Evolutionary conservation across 768 basidiomycete species (phyloP).

Genomic region (Rhizopogon vinicolor): DNA sequence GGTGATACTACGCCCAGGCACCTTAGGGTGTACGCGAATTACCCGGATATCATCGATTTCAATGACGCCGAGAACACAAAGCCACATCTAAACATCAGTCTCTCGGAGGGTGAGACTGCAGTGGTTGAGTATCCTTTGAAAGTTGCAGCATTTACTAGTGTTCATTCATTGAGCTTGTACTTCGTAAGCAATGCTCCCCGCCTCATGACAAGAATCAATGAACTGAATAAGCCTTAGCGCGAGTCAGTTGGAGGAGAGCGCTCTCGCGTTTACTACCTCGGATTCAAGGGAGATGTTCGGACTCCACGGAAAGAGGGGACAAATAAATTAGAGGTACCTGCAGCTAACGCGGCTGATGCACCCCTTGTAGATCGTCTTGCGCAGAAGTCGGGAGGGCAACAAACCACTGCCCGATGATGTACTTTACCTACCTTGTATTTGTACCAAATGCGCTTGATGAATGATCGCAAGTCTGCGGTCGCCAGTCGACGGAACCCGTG

Average conservation of each 20-base stretch:
- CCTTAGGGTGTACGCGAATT: slow-evolving; percentile 71
- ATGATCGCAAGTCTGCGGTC: not conserved
- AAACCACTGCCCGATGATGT: slow-evolving; percentile 54
- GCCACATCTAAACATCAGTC: slow-evolving; percentile 65
- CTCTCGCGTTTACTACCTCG: slow-evolving; percentile 71
- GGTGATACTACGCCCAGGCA: slow-evolving; percentile 70
- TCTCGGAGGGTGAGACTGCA: slow-evolving; percentile 64
- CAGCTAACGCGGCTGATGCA: slow-evolving; percentile 75
- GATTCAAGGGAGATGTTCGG: slow-evolving; percentile 76
- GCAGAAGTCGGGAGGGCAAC: slow-evolving; percentile 53
- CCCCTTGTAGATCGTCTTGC: slow-evolving; percentile 53
- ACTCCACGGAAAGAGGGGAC: slow-evolving; percentile 53
- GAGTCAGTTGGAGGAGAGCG: slow-evolving; percentile 61
- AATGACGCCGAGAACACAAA: slow-evolving; percentile 61
- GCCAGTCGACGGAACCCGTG: not conserved
- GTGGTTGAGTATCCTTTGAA: slow-evolving; percentile 75
- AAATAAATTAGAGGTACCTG: slow-evolving; percentile 69
- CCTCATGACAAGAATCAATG: not conserved
- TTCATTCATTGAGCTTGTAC: slow-evolving; percentile 70
- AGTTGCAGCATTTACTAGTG: slow-evolving; percentile 69
- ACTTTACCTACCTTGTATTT: not conserved
- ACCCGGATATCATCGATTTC: slow-evolving; percentile 73
- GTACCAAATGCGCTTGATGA: not conserved
- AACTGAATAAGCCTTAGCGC: slow-evolving; percentile 35
- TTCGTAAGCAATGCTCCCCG: slow-evolving; percentile 48